Evolutionary conservation across 2,329 filamentous ascomycete genomes (phyloP).

Genomic region (Penicillium sp.): DNA sequence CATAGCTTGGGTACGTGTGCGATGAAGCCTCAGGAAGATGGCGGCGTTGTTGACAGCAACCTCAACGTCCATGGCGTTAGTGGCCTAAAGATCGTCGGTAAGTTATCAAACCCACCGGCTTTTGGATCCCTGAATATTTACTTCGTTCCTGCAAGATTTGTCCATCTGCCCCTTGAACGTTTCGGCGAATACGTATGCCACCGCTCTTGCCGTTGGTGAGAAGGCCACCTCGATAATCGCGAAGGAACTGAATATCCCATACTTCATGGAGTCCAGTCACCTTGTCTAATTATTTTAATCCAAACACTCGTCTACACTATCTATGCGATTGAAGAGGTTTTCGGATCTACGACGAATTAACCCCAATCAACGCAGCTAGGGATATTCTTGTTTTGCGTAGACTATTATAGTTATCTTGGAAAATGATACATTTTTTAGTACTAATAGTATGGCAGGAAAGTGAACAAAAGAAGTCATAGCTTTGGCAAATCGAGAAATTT

Average conservation of each 20-base stretch:
- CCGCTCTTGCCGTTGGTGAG: conserved; percentile 47
- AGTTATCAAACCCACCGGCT: not conserved
- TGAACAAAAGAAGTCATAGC: too few species aligned
- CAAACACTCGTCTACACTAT: too few species aligned
- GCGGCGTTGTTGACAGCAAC: conserved; percentile 16
- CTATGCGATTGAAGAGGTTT: too few species aligned
- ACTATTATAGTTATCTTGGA: too few species aligned
- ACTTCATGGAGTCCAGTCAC: not conserved
- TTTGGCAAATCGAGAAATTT: too few species aligned
- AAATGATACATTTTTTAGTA: too few species aligned
- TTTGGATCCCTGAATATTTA: not conserved
- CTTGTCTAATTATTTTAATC: too few species aligned
- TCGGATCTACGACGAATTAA: too few species aligned
- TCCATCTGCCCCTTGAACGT: conserved; percentile 34
- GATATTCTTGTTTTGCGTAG: too few species aligned
- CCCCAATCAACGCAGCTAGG: too few species aligned
- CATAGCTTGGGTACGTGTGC: conserved; percentile 37
- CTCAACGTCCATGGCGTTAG: conserved; percentile 15
- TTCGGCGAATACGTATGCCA: conserved; percentile 42
- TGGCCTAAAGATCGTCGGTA: conserved; percentile 9
- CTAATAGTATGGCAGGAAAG: too few species aligned
- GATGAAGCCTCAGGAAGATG: conserved; percentile 12
- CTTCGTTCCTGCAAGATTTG: conserved; percentile 18
- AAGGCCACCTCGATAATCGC: conserved; percentile 32
- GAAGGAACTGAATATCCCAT: conserved; percentile 22